These are phyloP conservation scores for Tolypocladium capitatum DNA, from an alignment of 2,329 filamentous ascomycete species.

Conservation along the genomic window DNA sequence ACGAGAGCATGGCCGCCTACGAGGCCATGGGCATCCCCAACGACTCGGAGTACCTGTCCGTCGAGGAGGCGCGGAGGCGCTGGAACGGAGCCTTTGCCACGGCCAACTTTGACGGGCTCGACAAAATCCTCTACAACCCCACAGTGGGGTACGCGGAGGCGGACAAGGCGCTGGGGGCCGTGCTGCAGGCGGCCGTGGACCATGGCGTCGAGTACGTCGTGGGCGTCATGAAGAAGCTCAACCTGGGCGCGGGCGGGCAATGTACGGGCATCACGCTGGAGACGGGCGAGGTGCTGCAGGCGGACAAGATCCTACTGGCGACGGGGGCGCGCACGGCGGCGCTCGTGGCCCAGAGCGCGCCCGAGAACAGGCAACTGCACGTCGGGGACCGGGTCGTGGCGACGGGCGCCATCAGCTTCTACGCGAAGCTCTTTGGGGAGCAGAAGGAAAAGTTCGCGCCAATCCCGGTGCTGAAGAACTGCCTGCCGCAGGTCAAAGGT, in stretches of 20 bases:
- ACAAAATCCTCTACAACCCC: constrained; percentile 42
- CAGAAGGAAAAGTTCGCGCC: constrained; percentile 34
- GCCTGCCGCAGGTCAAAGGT: constrained; percentile 27
- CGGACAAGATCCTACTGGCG: constrained; percentile 39
- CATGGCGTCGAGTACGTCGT: constrained; percentile 42
- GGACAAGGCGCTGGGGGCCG: constrained; percentile 39
- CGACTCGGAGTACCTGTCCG: constrained; percentile 24
- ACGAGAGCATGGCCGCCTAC: constrained; percentile 27
- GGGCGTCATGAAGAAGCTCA: constrained; percentile 32
- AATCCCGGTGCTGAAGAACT: constrained; percentile 41
- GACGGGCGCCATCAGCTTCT: constrained; percentile 36
- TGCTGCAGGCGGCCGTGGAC: constrained; percentile 37
- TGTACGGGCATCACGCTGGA: constrained; percentile 36
- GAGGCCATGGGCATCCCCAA: constrained; percentile 24
- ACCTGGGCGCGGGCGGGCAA: constrained; percentile 30
- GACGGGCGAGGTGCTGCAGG: constrained; percentile 31
- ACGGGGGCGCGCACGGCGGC: constrained; percentile 44
- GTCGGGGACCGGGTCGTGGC: constrained; percentile 40
- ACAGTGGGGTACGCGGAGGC: constrained; percentile 47
- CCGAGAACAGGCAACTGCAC: constrained; percentile 35
- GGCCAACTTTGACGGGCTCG: constrained; percentile 41
- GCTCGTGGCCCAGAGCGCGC: constrained; percentile 37
- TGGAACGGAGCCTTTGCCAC: constrained; percentile 45
- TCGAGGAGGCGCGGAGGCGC: constrained; percentile 38
- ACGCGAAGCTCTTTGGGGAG: constrained; percentile 22